Evolutionary conservation across 257 asterid species (phyloP), one percentile per base, ranked within the genome.

Genomic region (Oldenlandia corymbosa): DNA sequence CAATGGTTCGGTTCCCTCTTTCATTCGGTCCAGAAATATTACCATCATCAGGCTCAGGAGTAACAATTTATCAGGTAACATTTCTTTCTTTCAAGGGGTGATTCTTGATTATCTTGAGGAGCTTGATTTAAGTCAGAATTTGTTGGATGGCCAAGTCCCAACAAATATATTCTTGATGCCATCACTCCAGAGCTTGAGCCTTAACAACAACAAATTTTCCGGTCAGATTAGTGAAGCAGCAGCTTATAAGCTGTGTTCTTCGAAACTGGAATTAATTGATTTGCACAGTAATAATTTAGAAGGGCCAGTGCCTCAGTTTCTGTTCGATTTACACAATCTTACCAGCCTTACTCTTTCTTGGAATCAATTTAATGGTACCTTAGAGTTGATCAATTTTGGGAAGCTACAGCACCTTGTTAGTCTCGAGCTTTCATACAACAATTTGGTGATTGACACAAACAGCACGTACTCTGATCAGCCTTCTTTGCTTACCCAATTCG

Each of bases 281-380:
- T 68, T 85, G 69, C 55, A 72, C 24, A 17, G 14, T 39, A 88
- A 88, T 74, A 66, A 14, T 11, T 32, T 88, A 48, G 70, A 71
- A 63, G 94, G 96, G 7, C 68, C 76, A 34, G 30, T 88, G 7
- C 94, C 94, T 49, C 55, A 24, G 30, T 72, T 80, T 60, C 36
- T 85, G 47, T 82, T 85, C 32, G 62, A 74, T 13, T 64, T 81
- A 7, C 67, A 23, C 9, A 64, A 71, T 43, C 80, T 85, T 56
- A 24, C 71, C 0, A 2, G 0, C 12, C 83, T 88, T 17, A 9
- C 21, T 6, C 79, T 85, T 23, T 31, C 87, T 42, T 62, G 41
- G n/a, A 85, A 85, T 70, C 69, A 71, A 37, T 78, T 88, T 62
- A 75, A 58, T 46, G 91, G 88, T 60, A 53, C 62, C 5, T 20